These are phyloP conservation scores for Noccaea caerulescens DNA, from an alignment of 345 rosid genomes.

Conservation along the genomic window DNA sequence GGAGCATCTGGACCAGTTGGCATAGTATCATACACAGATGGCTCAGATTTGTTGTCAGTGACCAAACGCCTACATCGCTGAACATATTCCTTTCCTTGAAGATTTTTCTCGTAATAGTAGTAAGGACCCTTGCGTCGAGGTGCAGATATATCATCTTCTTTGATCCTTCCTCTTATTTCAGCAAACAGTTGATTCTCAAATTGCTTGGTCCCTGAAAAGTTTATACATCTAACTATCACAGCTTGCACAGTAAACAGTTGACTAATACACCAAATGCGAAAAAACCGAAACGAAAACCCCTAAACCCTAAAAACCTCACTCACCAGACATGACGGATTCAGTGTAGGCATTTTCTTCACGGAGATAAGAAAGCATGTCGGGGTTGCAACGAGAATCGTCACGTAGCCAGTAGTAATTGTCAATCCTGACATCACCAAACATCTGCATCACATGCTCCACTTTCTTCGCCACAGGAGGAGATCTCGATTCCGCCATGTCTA, in stretches of 20 bases:
- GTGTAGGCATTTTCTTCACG: conserved; percentile 71
- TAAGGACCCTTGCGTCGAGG: conserved; percentile 71
- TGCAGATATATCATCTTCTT: conserved; percentile 87
- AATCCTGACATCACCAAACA: conserved; percentile 77
- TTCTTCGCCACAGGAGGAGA: conserved; percentile 79
- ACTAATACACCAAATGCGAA: neutral
- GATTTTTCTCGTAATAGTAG: conserved; percentile 68
- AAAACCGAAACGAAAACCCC: neutral
- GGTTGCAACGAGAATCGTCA: conserved; percentile 79
- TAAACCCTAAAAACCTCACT: conserved; percentile 3
- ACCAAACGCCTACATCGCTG: conserved; percentile 71
- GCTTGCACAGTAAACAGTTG: neutral
- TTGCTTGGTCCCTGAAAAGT: conserved; percentile 61
- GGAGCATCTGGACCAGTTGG: conserved; percentile 72
- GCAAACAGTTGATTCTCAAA: conserved; percentile 66
- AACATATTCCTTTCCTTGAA: conserved; percentile 88
- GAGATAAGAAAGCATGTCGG: conserved; percentile 67
- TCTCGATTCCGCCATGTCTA: conserved; percentile 41
- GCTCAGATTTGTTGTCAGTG: conserved; percentile 46
- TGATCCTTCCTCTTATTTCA: conserved; percentile 78
- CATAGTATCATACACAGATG: conserved; percentile 77
- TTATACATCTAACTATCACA: conserved; percentile 7
- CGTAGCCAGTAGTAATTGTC: conserved; percentile 97
- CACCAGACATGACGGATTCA: conserved; percentile 65
- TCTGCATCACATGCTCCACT: conserved; percentile 71